Evolutionary conservation across 345 rosid species (phyloP).

Genomic region (Melaleuca alternifolia): DNA sequence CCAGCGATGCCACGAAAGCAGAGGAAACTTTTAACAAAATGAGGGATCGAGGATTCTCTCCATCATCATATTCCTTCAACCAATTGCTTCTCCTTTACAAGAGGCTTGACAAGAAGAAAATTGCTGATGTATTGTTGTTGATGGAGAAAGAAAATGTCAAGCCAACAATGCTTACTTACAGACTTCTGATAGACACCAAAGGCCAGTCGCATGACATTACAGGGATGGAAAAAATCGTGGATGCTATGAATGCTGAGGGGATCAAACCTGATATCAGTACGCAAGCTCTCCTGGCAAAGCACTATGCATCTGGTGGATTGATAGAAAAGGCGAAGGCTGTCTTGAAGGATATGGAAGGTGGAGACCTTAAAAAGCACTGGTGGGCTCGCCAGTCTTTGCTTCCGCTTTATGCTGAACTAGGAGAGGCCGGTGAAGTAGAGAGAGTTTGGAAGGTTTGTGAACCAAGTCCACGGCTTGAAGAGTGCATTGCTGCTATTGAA

Average conservation of each 20-base stretch:
- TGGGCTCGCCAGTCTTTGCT: constrained; percentile 44
- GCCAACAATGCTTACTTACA: constrained; percentile 63
- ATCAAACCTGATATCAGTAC: constrained; percentile 39
- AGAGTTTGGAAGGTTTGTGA: constrained; percentile 79
- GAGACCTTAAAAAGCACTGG: constrained; percentile 45
- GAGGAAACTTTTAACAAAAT: constrained; percentile 73
- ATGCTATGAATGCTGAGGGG: constrained; percentile 88
- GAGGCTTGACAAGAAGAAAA: constrained; percentile 70
- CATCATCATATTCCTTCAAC: constrained; percentile 64
- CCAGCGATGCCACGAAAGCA: constrained; percentile 41
- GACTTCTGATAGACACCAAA: constrained; percentile 61
- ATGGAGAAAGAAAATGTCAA: constrained; percentile 92
- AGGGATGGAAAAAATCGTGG: constrained; percentile 84
- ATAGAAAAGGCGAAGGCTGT: constrained; percentile 61
- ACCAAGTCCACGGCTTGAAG: constrained; percentile 36
- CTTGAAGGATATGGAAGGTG: constrained; percentile 85
- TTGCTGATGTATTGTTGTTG: constrained; percentile 63
- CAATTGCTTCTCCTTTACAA: constrained; percentile 91
- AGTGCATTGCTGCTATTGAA: constrained; percentile 60
- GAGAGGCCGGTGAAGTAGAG: constrained; percentile 61
- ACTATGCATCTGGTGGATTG: constrained; percentile 53
- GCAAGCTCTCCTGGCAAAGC: constrained; percentile 48
- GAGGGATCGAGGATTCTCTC: constrained; percentile 59
- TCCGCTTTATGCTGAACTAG: constrained; percentile 65
- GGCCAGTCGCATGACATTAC: constrained; percentile 62